Conservation (phyloP, 1,284 basidiomycete species). For the Malassezia japonica region DNA sequence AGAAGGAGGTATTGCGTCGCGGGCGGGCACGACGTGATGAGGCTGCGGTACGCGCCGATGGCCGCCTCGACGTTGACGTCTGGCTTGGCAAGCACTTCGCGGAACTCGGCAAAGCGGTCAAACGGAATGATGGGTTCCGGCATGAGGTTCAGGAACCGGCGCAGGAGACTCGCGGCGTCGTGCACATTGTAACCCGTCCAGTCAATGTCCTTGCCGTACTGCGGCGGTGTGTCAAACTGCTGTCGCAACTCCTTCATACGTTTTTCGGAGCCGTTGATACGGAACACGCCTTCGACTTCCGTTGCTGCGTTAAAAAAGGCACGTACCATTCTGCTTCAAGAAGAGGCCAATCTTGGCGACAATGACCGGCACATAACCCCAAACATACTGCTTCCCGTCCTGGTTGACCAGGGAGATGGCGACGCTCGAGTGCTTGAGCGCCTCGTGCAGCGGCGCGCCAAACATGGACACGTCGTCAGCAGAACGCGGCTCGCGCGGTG, state of each 20-base stretch:
- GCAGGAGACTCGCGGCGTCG: constrained; percentile 90
- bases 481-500: constrained; percentile 2
- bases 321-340: constrained; percentile 40
- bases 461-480: constrained; percentile 54
- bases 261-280: constrained; percentile 65
- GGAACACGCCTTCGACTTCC: constrained; percentile 88
- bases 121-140: constrained; percentile 75
- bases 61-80: constrained; percentile 28
- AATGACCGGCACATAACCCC: constrained; percentile 81
- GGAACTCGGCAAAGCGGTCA: constrained; percentile 77
- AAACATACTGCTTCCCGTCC: constrained; percentile 47
- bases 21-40: constrained; percentile 74
- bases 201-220: constrained; percentile 87
- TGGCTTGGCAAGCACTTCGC: constrained; percentile 57
- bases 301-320: constrained; percentile 56
- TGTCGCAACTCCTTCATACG: constrained; percentile 90
- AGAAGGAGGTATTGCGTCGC: constrained; percentile 87
- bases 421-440: constrained; percentile 75
- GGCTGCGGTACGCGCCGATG: constrained; percentile 58
- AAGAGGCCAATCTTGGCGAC: constrained; percentile 81
- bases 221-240: constrained; percentile 74
- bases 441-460: constrained; percentile 71
- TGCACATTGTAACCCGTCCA: constrained; percentile 88
- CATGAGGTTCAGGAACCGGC: constrained; percentile 90
- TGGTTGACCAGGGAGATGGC: constrained; percentile 82